phyloP scores from a whole-genome alignment of 345 rosid genomes.

The Conringia planisiliqua region DNA sequence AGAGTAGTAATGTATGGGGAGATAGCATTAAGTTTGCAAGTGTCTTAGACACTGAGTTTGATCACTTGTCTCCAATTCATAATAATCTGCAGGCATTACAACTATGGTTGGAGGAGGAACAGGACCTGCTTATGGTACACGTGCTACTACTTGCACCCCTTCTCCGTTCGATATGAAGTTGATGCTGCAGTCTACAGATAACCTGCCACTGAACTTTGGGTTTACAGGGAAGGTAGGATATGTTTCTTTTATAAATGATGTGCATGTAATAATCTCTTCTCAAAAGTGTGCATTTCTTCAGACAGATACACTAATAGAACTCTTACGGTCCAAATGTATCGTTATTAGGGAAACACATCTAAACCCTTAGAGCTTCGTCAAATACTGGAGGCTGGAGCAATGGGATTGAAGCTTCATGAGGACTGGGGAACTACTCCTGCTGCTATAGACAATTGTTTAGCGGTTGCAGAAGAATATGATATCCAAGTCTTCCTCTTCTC shows the following conservation, averaged over 20 bases:
- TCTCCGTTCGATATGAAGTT: conserved; percentile 79
- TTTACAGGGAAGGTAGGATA: conserved; percentile 89
- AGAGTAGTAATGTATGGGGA: background rate
- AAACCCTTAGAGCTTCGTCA: conserved; percentile 73
- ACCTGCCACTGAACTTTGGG: conserved; percentile 90
- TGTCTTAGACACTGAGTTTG: background rate
- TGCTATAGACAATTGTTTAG: conserved; percentile 86
- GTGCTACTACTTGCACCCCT: conserved; percentile 97
- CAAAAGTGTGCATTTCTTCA: background rate
- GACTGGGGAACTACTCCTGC: conserved; percentile 99
- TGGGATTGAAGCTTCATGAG: conserved; percentile 97
- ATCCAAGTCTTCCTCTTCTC: conserved; percentile 50
- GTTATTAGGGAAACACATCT: conserved; percentile 68
- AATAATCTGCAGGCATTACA: conserved; percentile 62
- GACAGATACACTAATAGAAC: conserved; percentile 1
- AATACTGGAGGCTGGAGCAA: conserved; percentile 89
- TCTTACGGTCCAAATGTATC: conserved; percentile 10
- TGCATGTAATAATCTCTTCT: background rate
- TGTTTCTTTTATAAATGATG: background rate
- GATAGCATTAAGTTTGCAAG: background rate
- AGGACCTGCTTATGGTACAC: conserved; percentile 94
- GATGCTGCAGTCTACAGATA: conserved; percentile 96
- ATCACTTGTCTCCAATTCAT: background rate
- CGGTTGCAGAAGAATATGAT: conserved; percentile 73
- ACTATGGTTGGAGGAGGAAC: conserved; percentile 97